Conservation (phyloP, 257 asterid genomes). For the Scutellaria barbata region DNA sequence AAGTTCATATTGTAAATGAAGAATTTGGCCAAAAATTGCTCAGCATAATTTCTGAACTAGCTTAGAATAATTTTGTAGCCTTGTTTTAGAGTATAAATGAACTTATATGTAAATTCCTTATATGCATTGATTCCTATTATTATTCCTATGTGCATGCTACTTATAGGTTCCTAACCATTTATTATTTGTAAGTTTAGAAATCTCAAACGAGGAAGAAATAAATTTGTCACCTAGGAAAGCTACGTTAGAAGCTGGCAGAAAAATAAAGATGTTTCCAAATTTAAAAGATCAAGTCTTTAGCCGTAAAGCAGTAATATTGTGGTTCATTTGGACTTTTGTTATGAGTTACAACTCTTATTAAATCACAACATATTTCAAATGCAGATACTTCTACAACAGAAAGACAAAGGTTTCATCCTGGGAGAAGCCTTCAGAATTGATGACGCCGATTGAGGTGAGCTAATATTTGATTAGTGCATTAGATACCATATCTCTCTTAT, state of each 20-base stretch:
- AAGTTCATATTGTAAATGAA: too few species aligned
- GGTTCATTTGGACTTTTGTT: slow-evolving; percentile 13
- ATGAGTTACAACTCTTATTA: slow-evolving; percentile 6
- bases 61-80: slow-evolving; percentile 14
- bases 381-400: slow-evolving; percentile 82
- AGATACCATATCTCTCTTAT: slow-evolving; percentile 20
- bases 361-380: slow-evolving; percentile 25
- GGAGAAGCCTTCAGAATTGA: slow-evolving; percentile 91
- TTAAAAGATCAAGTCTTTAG: slow-evolving; percentile 13
- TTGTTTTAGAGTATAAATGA: slow-evolving; percentile 14
- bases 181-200: neutral
- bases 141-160: slow-evolving; percentile 1
- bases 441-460: slow-evolving; percentile 79
- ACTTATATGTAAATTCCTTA: neutral
- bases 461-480: slow-evolving; percentile 16
- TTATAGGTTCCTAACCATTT: neutral
- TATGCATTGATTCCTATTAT: neutral
- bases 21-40: too few species aligned
- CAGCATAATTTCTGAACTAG: neutral
- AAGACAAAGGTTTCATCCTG: slow-evolving; percentile 72
- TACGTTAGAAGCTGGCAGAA: slow-evolving; percentile 23
- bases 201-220: neutral
- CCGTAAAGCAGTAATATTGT: neutral
- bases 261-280: neutral
- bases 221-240: neutral